These are phyloP conservation scores for Coemansia sp. DNA, from an alignment of 192 early-diverging fungal species.

Conservation along the genomic window DNA sequence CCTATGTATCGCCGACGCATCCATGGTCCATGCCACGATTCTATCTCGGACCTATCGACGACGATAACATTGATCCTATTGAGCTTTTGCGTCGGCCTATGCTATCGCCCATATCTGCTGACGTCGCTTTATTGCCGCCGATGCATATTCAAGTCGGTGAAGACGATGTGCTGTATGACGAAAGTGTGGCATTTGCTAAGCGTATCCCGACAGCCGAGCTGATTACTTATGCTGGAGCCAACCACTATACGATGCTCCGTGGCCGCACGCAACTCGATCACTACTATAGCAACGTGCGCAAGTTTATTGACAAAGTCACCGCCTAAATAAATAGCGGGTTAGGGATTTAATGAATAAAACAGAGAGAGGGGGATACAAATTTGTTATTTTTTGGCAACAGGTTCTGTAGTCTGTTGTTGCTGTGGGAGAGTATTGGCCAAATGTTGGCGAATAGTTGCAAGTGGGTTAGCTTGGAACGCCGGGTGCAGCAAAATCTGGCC, in stretches of 20 bases:
- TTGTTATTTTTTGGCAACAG: neutral
- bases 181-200: slow-evolving; percentile 12
- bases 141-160: slow-evolving; percentile 27
- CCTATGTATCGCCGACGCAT: neutral
- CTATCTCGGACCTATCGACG: slow-evolving; percentile 21
- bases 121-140: slow-evolving; percentile 2
- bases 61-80: neutral
- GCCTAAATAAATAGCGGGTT: neutral
- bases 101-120: slow-evolving; percentile 22
- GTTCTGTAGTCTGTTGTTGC: neutral
- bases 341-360: neutral
- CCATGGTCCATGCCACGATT: slow-evolving; percentile 19
- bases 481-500: slow-evolving; percentile 72
- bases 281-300: slow-evolving; percentile 21
- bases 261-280: slow-evolving; percentile 25
- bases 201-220: slow-evolving; percentile 6
- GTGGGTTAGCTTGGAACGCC: slow-evolving; percentile 69
- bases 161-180: slow-evolving; percentile 30
- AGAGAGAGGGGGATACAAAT: neutral
- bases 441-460: slow-evolving; percentile 74
- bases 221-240: slow-evolving; percentile 20
- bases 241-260: slow-evolving; percentile 34
- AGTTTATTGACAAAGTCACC: slow-evolving; percentile 11
- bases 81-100: slow-evolving; percentile 20
- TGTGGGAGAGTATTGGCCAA: slow-evolving; percentile 67